Evolutionary conservation across 345 rosid species (phyloP).

Genomic region (Theobroma cacao): DNA sequence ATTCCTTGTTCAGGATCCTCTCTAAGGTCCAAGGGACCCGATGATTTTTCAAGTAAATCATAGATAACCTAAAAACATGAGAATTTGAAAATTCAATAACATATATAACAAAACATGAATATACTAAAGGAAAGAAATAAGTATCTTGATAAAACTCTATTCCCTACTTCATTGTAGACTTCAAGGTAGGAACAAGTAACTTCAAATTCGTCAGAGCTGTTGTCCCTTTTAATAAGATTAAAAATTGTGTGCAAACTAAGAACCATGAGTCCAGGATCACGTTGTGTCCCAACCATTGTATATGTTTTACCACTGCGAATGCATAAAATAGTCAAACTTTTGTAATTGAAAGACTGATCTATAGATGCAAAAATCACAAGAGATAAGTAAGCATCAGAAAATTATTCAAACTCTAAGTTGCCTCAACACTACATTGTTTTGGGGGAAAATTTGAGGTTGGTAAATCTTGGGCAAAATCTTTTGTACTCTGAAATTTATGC

Average conservation of each 20-base stretch:
- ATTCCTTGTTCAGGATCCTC: conserved; percentile 96
- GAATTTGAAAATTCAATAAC: conserved; percentile 14
- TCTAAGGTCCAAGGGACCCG: conserved; percentile 90
- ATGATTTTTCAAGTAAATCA: conserved; percentile 91
- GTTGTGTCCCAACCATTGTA: conserved; percentile 86
- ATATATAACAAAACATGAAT: background rate
- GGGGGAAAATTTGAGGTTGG: background rate
- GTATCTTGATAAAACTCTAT: conserved; percentile 1
- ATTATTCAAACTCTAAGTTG: background rate
- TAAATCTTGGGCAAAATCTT: background rate
- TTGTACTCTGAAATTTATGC: background rate
- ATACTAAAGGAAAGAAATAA: background rate
- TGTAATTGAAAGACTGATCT: background rate
- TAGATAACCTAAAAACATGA: conserved; percentile 67
- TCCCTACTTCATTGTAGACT: conserved; percentile 87
- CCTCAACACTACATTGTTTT: background rate
- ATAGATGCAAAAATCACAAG: background rate
- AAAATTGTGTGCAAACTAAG: conserved; percentile 87
- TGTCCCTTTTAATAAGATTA: conserved; percentile 64
- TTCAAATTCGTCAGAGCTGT: conserved; percentile 69
- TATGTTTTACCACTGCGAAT: conserved; percentile 82
- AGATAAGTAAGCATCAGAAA: background rate
- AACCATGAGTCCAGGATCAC: conserved; percentile 98
- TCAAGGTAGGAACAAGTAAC: conserved; percentile 93
- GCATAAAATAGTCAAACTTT: background rate